Evolutionary conservation across 805 yeast species (phyloP).

Genomic region (Wilhelminamyces savonicus): DNA sequence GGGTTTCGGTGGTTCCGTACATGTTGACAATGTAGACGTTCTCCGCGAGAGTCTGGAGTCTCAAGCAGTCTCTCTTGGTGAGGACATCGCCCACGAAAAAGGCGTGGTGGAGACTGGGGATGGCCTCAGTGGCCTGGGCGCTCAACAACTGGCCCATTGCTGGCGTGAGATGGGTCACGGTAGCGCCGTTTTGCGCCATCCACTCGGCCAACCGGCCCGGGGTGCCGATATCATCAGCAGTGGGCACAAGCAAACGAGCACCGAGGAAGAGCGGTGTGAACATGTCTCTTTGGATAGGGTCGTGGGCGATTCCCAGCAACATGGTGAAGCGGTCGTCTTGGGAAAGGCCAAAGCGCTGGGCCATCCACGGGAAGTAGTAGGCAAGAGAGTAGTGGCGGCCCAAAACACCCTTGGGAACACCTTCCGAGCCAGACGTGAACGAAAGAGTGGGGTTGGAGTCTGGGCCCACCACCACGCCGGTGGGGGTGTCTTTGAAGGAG

Average conservation of each 20-base stretch:
- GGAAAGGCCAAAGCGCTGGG: constrained; percentile 71
- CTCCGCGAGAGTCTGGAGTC: constrained; percentile 86
- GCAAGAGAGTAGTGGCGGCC: constrained; percentile 97
- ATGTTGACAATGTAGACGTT: constrained; percentile 89
- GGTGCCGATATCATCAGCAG: constrained; percentile 96
- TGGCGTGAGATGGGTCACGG: constrained; percentile 97
- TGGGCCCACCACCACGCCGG: constrained; percentile 94
- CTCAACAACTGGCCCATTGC: constrained; percentile 98
- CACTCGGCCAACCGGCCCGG: constrained; percentile 97
- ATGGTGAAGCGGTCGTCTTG: constrained; percentile 87
- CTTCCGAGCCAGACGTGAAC: constrained; percentile 97
- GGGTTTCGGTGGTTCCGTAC: constrained; percentile 99
- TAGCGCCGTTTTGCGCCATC: constrained; percentile 88
- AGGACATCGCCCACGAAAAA: constrained; percentile 97
- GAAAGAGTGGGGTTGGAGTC: constrained; percentile 95
- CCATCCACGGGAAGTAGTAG: constrained; percentile 99
- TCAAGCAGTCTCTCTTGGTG: constrained; percentile 93
- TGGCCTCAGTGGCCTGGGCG: constrained; percentile 87
- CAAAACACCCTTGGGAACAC: constrained; percentile 96
- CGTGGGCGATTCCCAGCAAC: constrained; percentile 99
- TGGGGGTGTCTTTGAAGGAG: constrained; percentile 46
- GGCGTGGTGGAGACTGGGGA: constrained; percentile 87
- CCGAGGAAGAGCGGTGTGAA: constrained; percentile 96
- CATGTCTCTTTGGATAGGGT: constrained; percentile 98
- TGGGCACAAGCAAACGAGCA: constrained; percentile 88